phyloP scores from a whole-genome alignment of 257 asterid species.

The Phtheirospermum japonicum region DNA sequence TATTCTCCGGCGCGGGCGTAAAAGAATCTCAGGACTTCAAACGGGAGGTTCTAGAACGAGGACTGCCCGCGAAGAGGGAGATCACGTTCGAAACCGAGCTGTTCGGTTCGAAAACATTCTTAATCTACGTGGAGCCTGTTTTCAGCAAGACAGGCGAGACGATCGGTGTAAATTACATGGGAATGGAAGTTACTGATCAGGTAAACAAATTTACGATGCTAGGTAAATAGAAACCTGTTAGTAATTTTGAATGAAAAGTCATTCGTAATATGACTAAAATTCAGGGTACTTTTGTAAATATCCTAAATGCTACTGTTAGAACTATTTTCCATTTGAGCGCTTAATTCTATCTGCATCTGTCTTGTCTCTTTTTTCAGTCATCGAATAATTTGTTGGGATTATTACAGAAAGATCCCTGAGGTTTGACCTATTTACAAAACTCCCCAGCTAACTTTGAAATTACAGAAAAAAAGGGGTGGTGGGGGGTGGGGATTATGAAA shows the following conservation, averaged over 20 bases:
- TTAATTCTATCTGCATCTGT: no score
- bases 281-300: no score
- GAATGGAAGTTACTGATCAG: slow-evolving; percentile 94
- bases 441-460: background rate
- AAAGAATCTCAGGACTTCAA: slow-evolving; percentile 96
- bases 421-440: no score
- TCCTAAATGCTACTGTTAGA: no score
- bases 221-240: no score
- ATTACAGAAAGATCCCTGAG: no score
- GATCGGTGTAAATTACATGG: slow-evolving; percentile 89
- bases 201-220: slow-evolving; percentile 23
- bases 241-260: no score
- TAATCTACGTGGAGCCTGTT: slow-evolving; percentile 83
- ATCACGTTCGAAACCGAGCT: slow-evolving; percentile 82
- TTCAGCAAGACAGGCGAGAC: slow-evolving; percentile 86
- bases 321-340: no score
- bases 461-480: background rate
- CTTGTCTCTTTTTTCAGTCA: no score
- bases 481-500: no score
- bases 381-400: no score
- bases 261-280: no score
- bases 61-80: slow-evolving; percentile 82
- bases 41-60: slow-evolving; percentile 73
- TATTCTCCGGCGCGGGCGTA: slow-evolving; percentile 76
- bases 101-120: slow-evolving; percentile 76